Evolutionary conservation across 2,329 filamentous ascomycete species (phyloP), one percentile per base, ranked within the genome.

Genomic region (Epichloe sp.): DNA sequence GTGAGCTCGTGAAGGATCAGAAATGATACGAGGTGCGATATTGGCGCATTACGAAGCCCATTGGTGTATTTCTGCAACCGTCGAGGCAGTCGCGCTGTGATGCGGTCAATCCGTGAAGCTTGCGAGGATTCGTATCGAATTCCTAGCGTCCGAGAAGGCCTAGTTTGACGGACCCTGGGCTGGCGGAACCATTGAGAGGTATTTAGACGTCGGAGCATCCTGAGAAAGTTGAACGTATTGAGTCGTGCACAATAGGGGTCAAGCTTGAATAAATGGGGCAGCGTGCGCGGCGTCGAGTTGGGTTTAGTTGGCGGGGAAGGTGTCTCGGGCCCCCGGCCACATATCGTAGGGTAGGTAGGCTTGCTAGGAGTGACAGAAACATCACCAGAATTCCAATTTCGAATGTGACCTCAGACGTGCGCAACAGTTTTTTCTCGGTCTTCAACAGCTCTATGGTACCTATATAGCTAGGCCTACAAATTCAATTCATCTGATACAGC

Each of bases 1-100:
- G 93, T 97, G 44, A 96, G 65, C 67, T 98, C 93, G 71, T 98
- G 93, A 0, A 98, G 76, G 40, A 96, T 72, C 11, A 97, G 73
- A 65, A 98, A 98, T 0, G 91, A 83, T 1, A 85, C 80, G 42
- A 95, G 74, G 68, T 96, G 88, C 1, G 87, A 87, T 44, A 89
- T 67, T 0, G 93, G 93, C 1, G 89, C 89, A 51, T 78, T 75
- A 52, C 83, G 79, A 3, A 98, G 78, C 0, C 81, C 80, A 1
- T 71, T 68, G 0, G 86, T 83, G 69, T 89, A 87, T 49, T 72
- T 75, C 52, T 79, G 85, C 12, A 94, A 74, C 54, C 81, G 83
- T 4, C 63, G 69, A 3, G 88, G 88, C 7, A 86, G 75, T 54
- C 74, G 74, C 35, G 68, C 54, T 21, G 78, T 71, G 60, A 80